Conservation (phyloP, 169 alveolate species). For the Plasmodium inui region DNA sequence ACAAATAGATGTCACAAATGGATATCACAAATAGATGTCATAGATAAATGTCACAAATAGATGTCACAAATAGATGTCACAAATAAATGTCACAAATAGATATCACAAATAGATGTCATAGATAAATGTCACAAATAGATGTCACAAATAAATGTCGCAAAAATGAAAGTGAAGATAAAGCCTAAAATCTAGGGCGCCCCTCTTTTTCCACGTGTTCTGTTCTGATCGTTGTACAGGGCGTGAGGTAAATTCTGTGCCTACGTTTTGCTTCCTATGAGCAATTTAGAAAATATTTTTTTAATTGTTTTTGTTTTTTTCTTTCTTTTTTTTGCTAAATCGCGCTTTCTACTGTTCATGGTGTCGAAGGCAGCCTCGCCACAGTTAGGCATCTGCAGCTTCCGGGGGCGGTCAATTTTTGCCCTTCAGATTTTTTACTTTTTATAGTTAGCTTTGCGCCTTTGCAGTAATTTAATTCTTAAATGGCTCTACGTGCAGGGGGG, state of each 20-base stretch:
- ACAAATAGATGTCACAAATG: too few relatives aligned
- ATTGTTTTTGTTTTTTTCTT: not conserved
- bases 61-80: too few relatives aligned
- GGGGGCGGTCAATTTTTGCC: not conserved
- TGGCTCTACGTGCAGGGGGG: not conserved
- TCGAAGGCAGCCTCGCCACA: not conserved
- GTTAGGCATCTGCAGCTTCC: not conserved
- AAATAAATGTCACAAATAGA: too few relatives aligned
- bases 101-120: not conserved
- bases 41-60: too few relatives aligned
- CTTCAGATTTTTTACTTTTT: not conserved
- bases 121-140: too few relatives aligned
- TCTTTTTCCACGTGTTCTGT: too few relatives aligned
- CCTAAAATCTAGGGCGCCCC: not conserved
- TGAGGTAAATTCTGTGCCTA: not conserved
- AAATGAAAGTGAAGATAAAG: not conserved
- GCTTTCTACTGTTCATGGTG: not conserved
- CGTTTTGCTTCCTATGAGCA: not conserved
- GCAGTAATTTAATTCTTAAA: not conserved
- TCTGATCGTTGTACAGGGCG: not conserved
- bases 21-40: not conserved
- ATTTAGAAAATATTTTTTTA: not conserved
- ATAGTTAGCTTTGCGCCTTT: not conserved
- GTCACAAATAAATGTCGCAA: not conserved
- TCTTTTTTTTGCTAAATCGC: not conserved